Conservation (phyloP, 1,284 basidiomycete species). For the Ceratobasidium sp. region DNA sequence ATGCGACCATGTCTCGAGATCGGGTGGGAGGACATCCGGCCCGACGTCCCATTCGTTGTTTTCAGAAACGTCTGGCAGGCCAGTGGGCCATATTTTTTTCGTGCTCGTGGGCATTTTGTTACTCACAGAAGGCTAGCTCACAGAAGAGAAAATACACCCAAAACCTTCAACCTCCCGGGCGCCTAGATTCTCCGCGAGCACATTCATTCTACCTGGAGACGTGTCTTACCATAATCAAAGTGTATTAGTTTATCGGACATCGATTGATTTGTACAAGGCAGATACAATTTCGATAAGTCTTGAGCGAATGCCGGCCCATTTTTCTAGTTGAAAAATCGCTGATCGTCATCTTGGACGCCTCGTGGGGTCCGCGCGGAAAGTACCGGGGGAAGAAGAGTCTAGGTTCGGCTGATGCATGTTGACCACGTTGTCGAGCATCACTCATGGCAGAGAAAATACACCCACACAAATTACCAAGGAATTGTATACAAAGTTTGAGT, state of each 20-base stretch:
- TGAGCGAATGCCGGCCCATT: not conserved
- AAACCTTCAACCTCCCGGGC: not conserved
- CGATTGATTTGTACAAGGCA: slow-evolving; percentile 16
- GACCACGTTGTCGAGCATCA: slow-evolving; percentile 24
- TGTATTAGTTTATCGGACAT: slow-evolving; percentile 37
- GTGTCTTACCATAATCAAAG: slow-evolving; percentile 32
- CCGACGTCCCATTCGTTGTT: not conserved
- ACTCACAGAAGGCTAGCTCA: not conserved
- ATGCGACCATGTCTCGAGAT: slow-evolving; percentile 1
- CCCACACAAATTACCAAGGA: not conserved
- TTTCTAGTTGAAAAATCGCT: slow-evolving; percentile 24
- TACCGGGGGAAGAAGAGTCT: slow-evolving; percentile 16
- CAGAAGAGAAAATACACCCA: not conserved
- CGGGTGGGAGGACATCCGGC: not conserved
- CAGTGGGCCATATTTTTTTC: not conserved
- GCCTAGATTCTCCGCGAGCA: not conserved
- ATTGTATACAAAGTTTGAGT: slow-evolving; percentile 16
- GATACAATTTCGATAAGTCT: not conserved
- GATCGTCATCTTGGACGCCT: slow-evolving; percentile 24
- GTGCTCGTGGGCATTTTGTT: not conserved
- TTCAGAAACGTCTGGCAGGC: slow-evolving; percentile 4
- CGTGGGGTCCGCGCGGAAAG: slow-evolving; percentile 31
- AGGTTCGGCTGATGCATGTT: slow-evolving; percentile 30
- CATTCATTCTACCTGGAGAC: not conserved
- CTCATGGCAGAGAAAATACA: slow-evolving; percentile 9